Percentiles rank a stretch among this genome's conserved stretches.
These are phyloP conservation scores for Tuber calosporum DNA, from an alignment of 495 filamentous ascomycete genomes.

Conservation along the genomic window DNA sequence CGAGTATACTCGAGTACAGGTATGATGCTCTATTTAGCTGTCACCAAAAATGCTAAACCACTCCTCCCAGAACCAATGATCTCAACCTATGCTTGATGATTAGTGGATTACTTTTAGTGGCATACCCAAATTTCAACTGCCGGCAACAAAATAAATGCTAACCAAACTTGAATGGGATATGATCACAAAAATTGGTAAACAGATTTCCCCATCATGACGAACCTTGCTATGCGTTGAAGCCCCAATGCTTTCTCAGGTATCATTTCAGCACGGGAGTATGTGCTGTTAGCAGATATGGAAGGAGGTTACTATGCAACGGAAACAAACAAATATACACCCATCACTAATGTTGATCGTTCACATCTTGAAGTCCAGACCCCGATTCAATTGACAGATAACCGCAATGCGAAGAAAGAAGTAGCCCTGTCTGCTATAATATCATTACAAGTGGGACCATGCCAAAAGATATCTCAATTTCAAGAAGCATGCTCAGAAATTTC, in stretches of 20 bases:
- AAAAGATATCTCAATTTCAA: not conserved
- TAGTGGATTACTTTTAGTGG: not conserved
- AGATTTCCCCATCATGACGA: not conserved
- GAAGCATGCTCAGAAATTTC: not conserved
- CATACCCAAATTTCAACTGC: not conserved
- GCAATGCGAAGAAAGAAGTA: not conserved
- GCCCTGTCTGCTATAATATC: not conserved
- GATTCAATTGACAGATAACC: not conserved
- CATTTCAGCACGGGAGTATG: not conserved
- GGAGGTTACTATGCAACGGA: not conserved
- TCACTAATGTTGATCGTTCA: not conserved
- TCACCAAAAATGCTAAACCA: not conserved
- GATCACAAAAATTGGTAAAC: not conserved
- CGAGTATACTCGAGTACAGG: no score
- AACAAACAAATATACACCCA: not conserved
- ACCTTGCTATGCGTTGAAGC: not conserved
- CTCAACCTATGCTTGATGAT: not conserved
- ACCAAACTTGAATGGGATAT: not conserved
- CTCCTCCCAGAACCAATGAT: not conserved
- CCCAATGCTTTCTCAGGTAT: not conserved
- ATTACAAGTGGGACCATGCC: not conserved
- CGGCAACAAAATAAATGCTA: not conserved
- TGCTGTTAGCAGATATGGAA: not conserved
- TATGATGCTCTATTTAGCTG: not conserved
- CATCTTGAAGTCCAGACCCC: not conserved